Conservation (phyloP, 2,329 filamentous ascomycete species). For the Tolypocladium tundrense region DNA sequence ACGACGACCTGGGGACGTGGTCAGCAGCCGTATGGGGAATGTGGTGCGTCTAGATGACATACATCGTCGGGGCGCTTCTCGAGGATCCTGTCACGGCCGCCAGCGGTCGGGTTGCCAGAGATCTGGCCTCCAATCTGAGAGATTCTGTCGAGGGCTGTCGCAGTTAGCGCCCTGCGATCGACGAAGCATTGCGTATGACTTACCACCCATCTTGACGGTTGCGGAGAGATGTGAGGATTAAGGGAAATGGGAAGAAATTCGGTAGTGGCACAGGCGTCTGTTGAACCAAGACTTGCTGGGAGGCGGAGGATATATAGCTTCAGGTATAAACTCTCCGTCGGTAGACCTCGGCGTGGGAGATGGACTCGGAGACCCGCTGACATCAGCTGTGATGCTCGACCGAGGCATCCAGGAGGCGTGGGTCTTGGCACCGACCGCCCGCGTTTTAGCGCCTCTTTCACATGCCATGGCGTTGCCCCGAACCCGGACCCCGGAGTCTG, state of each 20-base stretch:
- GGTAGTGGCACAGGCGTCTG: background rate
- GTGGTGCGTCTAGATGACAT: slow-evolving; percentile 12
- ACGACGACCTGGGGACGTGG: slow-evolving; percentile 61
- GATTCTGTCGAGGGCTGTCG: slow-evolving; percentile 44
- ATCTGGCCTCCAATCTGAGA: slow-evolving; percentile 54
- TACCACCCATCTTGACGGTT: slow-evolving; percentile 25
- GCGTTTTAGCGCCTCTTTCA: slow-evolving; percentile 17
- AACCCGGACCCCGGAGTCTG: background rate
- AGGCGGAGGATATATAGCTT: background rate
- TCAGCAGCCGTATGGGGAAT: background rate
- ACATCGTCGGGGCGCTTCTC: slow-evolving; percentile 61
- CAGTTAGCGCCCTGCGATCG: slow-evolving; percentile 3
- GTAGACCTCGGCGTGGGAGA: slow-evolving; percentile 4
- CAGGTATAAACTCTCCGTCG: background rate
- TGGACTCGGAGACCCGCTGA: slow-evolving; percentile 12
- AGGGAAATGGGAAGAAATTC: background rate
- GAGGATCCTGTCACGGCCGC: slow-evolving; percentile 45
- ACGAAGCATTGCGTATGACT: slow-evolving; percentile 6
- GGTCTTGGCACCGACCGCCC: slow-evolving; percentile 8
- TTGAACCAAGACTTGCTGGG: background rate
- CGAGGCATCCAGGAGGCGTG: slow-evolving; percentile 20
- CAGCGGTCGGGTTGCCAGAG: slow-evolving; percentile 45
- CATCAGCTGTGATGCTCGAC: slow-evolving; percentile 13
- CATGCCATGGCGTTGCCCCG: slow-evolving; percentile 11
- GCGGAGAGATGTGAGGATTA: background rate